Evolutionary conservation across 164 flowering plant species (phyloP), one percentile per base, ranked within the genome.

Genomic region (Magnolia kwangsiensis): DNA sequence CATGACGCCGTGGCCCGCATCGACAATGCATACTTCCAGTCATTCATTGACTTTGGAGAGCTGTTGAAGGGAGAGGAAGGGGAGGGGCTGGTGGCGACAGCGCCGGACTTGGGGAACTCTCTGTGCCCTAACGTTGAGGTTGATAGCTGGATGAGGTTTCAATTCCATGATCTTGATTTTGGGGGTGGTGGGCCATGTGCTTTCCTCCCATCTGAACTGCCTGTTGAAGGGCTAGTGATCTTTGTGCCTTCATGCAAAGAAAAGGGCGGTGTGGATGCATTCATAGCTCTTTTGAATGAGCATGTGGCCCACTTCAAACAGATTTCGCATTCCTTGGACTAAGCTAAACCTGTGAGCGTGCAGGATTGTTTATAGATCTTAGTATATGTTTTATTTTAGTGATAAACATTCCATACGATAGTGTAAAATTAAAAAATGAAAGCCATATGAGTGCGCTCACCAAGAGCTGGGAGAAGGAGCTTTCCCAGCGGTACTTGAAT

Each of bases 1-100:
- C 76, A 70, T 27, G 77, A 74, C 5, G 77, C 77, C 0, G 74
- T 78, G 37, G 29, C 37, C 23, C 24, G 23, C 10, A 51, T 78
- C 14, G 74, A 74, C 66, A 67, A 70, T n/a, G 66, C 50, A 1
- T 78, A 78, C 18, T 74, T 78, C 77, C 24, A 68, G 68, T 78
- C 81, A 19, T 74, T 78, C 50, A 63, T 78, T 50, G 77, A 78
- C 63, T 78, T 78, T 58, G 81, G 74, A 19, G 77, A 24, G 68
- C 18, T 58, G 11, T 8, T 16, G 21, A 51, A 65, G 66, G 45
- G 68, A 21, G 29, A 21, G 8, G 69, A 63, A 16, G 80, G 24
- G 69, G 73, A 49, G 29, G 58, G 49, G 50, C 72, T 73, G 27
- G 31, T 63, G 20, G 50, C 21, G 11, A 11, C 67, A 1, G 67